Conservation (phyloP, 768 basidiomycete genomes). For the Panaeolus cyanescens region DNA sequence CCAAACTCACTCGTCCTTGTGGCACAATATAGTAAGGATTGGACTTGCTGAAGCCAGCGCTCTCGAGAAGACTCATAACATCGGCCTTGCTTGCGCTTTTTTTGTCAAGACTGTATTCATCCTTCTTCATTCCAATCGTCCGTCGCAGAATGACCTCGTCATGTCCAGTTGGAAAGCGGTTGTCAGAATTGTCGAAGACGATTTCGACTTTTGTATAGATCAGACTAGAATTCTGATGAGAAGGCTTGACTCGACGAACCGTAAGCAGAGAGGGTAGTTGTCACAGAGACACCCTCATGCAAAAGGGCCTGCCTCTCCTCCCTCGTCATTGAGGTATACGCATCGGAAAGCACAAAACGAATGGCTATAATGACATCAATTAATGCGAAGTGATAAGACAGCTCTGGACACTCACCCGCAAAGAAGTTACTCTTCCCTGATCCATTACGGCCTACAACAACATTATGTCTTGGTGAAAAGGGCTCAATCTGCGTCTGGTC, state of each 20-base stretch:
- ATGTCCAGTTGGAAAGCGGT: slow-evolving; percentile 90
- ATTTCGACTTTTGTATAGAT: slow-evolving; percentile 67
- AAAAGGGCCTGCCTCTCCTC: slow-evolving; percentile 93
- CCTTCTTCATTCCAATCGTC: slow-evolving; percentile 97
- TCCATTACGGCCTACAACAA: slow-evolving; percentile 96
- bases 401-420: slow-evolving; percentile 58
- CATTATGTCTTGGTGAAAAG: slow-evolving; percentile 92
- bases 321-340: slow-evolving; percentile 92
- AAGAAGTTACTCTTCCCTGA: slow-evolving; percentile 99
- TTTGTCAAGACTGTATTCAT: slow-evolving; percentile 96
- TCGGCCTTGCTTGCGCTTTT: slow-evolving; percentile 96
- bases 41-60: slow-evolving; percentile 96
- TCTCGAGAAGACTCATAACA: slow-evolving; percentile 95
- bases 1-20: slow-evolving; percentile 81
- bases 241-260: slow-evolving; percentile 46
- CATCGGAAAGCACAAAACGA: slow-evolving; percentile 96
- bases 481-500: slow-evolving; percentile 94
- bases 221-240: slow-evolving; percentile 4
- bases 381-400: not conserved
- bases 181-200: slow-evolving; percentile 93
- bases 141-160: slow-evolving; percentile 87
- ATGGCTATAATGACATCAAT: slow-evolving; percentile 58
- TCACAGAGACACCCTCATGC: slow-evolving; percentile 88
- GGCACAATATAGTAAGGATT: slow-evolving; percentile 99
- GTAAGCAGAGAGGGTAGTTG: slow-evolving; percentile 90